phyloP scores from a whole-genome alignment of 179 eudicot species.

The Silene vulgaris region DNA sequence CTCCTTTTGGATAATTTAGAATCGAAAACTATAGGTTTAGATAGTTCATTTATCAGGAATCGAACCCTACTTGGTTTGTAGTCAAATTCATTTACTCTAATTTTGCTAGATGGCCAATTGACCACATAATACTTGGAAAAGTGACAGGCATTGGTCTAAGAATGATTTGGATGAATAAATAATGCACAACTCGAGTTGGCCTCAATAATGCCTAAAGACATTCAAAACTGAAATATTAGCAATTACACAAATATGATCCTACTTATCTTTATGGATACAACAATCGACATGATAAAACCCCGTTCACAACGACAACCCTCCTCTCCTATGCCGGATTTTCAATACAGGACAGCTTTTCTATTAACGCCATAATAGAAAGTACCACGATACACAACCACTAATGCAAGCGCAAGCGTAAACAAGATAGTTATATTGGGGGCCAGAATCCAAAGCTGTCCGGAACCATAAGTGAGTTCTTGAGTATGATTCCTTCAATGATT shows the following conservation, averaged over 20 bases:
- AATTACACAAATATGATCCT: constrained; percentile 23
- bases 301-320: constrained; percentile 21
- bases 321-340: constrained; percentile 13
- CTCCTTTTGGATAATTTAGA: too few species aligned
- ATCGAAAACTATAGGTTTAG: too few species aligned
- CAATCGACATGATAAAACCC: constrained; percentile 21
- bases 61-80: too few species aligned
- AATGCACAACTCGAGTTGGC: constrained; percentile 12
- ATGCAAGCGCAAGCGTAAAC: constrained; percentile 9
- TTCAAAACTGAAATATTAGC: constrained; percentile 24
- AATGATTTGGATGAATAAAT: neutral
- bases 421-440: constrained; percentile 10
- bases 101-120: too few species aligned
- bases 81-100: too few species aligned
- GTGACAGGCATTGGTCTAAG: neutral
- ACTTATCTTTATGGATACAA: constrained; percentile 9
- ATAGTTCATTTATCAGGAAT: too few species aligned
- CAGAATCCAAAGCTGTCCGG: constrained; percentile 3
- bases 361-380: constrained; percentile 1
- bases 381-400: constrained; percentile 17
- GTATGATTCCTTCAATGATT: constrained; percentile 1
- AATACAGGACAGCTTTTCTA: constrained; percentile 5
- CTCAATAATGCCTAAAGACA: constrained; percentile 13
- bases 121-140: too few species aligned
- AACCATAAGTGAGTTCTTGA: constrained; percentile 9